phyloP scores from a whole-genome alignment of 2,329 filamentous ascomycete species.

The Colletotrichum tamarilloi region DNA sequence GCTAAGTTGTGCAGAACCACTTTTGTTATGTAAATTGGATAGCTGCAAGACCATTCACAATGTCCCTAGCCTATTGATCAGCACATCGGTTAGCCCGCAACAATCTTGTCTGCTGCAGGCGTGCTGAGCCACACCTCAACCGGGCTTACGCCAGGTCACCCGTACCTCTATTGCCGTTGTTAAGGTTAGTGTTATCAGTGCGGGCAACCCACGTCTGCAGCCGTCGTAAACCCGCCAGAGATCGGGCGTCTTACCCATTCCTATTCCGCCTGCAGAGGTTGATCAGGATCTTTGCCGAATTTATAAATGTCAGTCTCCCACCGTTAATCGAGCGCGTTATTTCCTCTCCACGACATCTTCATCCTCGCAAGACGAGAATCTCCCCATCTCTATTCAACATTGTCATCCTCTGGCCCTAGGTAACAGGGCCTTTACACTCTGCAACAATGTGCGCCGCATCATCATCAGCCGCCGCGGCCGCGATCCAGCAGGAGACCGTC shows the following conservation, averaged over 20 bases:
- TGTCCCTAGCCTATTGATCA: not conserved
- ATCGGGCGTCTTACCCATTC: not conserved
- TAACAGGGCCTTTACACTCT: conserved; percentile 36
- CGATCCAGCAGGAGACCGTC: conserved; percentile 8
- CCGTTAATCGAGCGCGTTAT: not conserved
- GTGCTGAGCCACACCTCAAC: not conserved
- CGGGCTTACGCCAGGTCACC: not conserved
- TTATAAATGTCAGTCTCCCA: not conserved
- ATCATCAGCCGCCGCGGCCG: conserved; percentile 11
- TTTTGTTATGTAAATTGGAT: not conserved
- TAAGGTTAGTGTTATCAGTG: not conserved
- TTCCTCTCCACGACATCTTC: not conserved
- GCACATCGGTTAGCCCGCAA: not conserved
- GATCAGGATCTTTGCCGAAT: not conserved
- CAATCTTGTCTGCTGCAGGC: not conserved
- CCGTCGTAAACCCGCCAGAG: conserved; percentile 7
- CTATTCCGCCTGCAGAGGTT: not conserved
- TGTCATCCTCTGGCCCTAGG: conserved; percentile 18
- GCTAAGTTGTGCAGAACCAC: not conserved
- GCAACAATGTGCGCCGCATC: conserved; percentile 33
- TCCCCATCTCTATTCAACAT: not conserved
- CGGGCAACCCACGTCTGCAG: not conserved
- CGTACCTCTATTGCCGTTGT: not conserved
- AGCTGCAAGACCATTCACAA: not conserved
- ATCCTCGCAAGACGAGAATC: conserved; percentile 16